phyloP scores from a whole-genome alignment of 352 stramenopile species.

The Globisporangium yorkense region DNA sequence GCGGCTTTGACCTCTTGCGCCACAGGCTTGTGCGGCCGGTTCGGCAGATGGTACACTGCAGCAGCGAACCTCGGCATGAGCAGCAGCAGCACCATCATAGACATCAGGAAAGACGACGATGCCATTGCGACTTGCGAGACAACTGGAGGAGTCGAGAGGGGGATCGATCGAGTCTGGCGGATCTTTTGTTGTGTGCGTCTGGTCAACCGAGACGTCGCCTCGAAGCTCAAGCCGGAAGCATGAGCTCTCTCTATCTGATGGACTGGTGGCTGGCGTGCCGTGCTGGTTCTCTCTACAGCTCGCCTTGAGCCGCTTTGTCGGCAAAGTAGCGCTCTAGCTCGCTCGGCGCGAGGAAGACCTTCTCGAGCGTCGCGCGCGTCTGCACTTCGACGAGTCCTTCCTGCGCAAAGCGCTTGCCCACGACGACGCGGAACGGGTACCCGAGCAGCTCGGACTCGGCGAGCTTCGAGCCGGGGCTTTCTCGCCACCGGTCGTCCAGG shows the following conservation, averaged over 20 bases:
- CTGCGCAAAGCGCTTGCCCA: constrained; percentile 73
- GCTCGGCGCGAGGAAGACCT: constrained; percentile 40
- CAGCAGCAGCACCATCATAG: not conserved
- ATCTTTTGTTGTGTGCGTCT: too few relatives aligned
- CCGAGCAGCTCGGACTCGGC: constrained; percentile 84
- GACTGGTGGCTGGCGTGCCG: too few relatives aligned
- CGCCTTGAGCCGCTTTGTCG: constrained; percentile 5
- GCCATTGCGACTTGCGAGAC: too few relatives aligned
- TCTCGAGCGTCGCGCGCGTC: constrained; percentile 57
- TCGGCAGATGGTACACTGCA: constrained; percentile 1
- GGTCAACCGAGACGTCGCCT: too few relatives aligned
- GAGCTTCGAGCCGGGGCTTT: constrained; percentile 75
- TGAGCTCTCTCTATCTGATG: not conserved
- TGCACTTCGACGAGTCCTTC: constrained; percentile 78
- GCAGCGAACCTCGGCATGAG: not conserved
- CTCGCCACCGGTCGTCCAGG: constrained; percentile 79
- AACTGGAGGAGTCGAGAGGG: too few relatives aligned
- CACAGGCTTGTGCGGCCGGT: not conserved
- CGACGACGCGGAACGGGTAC: constrained; percentile 79
- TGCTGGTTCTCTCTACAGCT: constrained; percentile 11
- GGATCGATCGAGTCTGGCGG: too few relatives aligned
- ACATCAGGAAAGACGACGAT: too few relatives aligned
- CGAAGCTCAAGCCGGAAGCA: too few relatives aligned
- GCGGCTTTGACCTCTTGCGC: constrained; percentile 9
- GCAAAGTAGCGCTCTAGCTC: constrained; percentile 40